Evolutionary conservation across 306 rosid species (phyloP).

Genomic region (Pyrus betulifolia): DNA sequence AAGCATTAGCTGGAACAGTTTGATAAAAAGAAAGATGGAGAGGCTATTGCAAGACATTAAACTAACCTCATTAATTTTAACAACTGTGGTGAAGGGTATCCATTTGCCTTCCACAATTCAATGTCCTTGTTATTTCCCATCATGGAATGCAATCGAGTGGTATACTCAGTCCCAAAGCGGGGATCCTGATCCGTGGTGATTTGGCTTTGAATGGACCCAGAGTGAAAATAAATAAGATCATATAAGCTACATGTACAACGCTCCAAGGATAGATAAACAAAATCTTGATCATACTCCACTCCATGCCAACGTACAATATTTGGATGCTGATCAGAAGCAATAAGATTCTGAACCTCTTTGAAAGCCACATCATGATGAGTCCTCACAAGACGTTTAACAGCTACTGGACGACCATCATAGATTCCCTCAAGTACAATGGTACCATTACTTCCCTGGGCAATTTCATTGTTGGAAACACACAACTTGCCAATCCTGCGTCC

Average conservation of each 20-base stretch:
- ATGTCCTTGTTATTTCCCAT: conserved; percentile 11
- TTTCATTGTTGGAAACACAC: conserved; percentile 49
- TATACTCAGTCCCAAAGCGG: background rate
- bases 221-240: conserved; percentile 41
- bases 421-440: conserved; percentile 60
- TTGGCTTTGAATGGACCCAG: conserved; percentile 24
- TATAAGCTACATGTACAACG: conserved; percentile 58
- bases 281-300: conserved; percentile 70
- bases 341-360: conserved; percentile 66
- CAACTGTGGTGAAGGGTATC: conserved; percentile 48
- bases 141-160: conserved; percentile 1
- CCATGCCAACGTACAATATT: conserved; percentile 77
- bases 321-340: conserved; percentile 64
- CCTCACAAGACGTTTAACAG: conserved; percentile 70
- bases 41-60: background rate
- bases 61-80: conserved; percentile 69
- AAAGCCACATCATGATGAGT: conserved; percentile 53
- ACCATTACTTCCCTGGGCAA: conserved; percentile 77
- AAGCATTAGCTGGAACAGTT: background rate
- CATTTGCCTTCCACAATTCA: conserved; percentile 52
- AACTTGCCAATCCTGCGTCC: conserved; percentile 60
- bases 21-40: background rate
- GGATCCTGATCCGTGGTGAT: conserved; percentile 9
- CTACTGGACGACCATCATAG: conserved; percentile 63
- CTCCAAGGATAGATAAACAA: conserved; percentile 64